Conservation (phyloP, 73 alveolate genomes). For the Halteria grandinella region DNA sequence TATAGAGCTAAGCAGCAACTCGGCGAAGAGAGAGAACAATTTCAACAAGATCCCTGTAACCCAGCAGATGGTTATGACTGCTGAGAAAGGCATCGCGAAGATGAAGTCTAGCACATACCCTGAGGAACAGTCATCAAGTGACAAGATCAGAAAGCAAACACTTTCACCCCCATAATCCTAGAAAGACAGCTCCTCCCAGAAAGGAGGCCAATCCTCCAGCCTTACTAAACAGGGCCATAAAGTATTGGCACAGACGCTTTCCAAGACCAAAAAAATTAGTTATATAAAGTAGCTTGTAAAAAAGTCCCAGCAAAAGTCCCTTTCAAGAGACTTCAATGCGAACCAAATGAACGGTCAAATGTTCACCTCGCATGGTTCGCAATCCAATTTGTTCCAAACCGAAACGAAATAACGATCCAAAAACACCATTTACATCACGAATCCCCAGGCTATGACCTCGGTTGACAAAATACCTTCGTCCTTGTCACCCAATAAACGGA, state of each 20-base stretch:
- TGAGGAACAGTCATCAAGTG: neutral
- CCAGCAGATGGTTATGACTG: no score
- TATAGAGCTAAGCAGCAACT: no score
- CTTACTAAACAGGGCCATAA: neutral
- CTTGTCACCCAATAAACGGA: no score
- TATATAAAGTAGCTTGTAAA: constrained; percentile 18
- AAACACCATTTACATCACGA: no score
- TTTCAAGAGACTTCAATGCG: constrained; percentile 43
- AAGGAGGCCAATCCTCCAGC: neutral
- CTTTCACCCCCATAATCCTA: constrained; percentile 23
- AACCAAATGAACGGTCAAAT: no score
- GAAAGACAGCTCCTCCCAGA: neutral
- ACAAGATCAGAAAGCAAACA: constrained; percentile 19
- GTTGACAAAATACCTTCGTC: no score
- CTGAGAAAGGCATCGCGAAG: no score
- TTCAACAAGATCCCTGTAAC: no score
- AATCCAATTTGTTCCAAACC: no score
- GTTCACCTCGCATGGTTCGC: no score
- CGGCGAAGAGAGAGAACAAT: no score
- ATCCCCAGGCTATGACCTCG: neutral
- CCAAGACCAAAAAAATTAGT: constrained; percentile 12
- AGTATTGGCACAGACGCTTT: constrained; percentile 1
- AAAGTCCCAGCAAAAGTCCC: constrained; percentile 28
- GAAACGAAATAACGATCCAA: no score
- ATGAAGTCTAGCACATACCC: neutral